phyloP scores from a whole-genome alignment of 768 basidiomycete species.

The Exidia glandulosa region DNA sequence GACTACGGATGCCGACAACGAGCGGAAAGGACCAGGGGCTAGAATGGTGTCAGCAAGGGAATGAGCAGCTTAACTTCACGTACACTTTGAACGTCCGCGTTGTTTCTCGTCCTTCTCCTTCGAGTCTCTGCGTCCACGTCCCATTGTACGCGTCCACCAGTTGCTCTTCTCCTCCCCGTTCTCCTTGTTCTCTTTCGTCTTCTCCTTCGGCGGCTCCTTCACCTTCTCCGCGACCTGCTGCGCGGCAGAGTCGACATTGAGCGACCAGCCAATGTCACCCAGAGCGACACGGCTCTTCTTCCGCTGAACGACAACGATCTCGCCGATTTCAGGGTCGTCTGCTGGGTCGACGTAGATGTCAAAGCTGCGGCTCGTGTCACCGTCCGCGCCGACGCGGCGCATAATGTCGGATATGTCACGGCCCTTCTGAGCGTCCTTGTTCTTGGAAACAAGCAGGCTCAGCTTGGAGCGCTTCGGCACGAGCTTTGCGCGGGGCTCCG shows the following conservation, averaged over 20 bases:
- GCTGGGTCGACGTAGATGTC: conserved; percentile 63
- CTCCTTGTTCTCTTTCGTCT: conserved; percentile 23
- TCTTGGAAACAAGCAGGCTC: conserved; percentile 23
- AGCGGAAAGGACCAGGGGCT: conserved; percentile 1
- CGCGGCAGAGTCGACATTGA: conserved; percentile 30
- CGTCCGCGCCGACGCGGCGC: conserved; percentile 33
- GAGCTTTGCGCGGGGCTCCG: conserved; percentile 32
- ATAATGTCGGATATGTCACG: conserved; percentile 53
- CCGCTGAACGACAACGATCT: conserved; percentile 67
- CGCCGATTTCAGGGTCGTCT: conserved; percentile 53
- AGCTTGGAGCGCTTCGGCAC: conserved; percentile 70
- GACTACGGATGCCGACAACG: neutral
- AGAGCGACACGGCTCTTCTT: conserved; percentile 54
- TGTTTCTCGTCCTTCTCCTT: conserved; percentile 41
- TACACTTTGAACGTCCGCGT: conserved; percentile 10
- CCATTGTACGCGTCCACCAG: conserved; percentile 66
- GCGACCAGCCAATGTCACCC: conserved; percentile 44
- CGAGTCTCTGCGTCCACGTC: conserved; percentile 60
- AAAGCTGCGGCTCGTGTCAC: conserved; percentile 14
- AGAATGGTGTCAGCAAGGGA: neutral
- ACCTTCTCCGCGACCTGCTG: conserved; percentile 16
- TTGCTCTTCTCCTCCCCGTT: conserved; percentile 31
- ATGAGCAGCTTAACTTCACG: neutral
- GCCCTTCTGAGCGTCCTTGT: conserved; percentile 19
- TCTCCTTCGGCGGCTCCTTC: conserved; percentile 19